Evolutionary conservation across 1,284 basidiomycete species (phyloP).

Genomic region (Sanghuangporus sanghuang): DNA sequence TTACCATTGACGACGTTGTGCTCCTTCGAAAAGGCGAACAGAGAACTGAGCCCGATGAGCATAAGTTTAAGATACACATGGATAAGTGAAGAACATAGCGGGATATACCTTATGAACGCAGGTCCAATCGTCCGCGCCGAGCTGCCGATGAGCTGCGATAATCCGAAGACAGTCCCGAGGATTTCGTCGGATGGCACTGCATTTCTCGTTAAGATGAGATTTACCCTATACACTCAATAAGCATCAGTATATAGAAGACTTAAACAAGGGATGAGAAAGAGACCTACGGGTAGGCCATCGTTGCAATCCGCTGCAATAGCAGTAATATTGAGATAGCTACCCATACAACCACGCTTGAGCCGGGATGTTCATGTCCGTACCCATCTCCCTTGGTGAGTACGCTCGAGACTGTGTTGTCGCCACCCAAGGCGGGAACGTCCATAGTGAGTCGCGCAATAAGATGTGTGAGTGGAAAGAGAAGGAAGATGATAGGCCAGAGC

Average conservation of each 20-base stretch:
- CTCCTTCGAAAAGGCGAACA: conserved; percentile 15
- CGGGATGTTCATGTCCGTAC: background rate
- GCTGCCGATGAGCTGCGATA: conserved; percentile 19
- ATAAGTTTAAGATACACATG: background rate
- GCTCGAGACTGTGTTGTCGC: background rate
- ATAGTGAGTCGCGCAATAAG: conserved; percentile 25
- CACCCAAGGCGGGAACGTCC: conserved; percentile 15
- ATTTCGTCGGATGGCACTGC: conserved; percentile 18
- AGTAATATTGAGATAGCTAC: conserved; percentile 29
- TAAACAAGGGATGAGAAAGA: background rate
- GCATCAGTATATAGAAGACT: background rate
- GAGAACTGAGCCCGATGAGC: background rate
- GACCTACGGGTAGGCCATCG: conserved; percentile 32
- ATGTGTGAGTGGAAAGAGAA: conserved; percentile 32
- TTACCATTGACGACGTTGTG: conserved; percentile 10
- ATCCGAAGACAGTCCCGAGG: conserved; percentile 19
- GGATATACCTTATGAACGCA: conserved; percentile 16
- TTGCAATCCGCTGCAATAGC: conserved; percentile 26
- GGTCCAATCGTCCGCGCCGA: conserved; percentile 18
- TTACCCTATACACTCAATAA: conserved; percentile 5
- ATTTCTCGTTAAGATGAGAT: conserved; percentile 18
- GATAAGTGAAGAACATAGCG: background rate
- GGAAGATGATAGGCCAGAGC: conserved; percentile 34
- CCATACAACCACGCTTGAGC: conserved; percentile 25
- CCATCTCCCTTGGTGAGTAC: background rate